A percentile compares a stretch with the other conserved stretches of the same genome.
These are phyloP conservation scores for Suillus subalutaceus DNA, from an alignment of 768 basidiomycete species.

Conservation along the genomic window DNA sequence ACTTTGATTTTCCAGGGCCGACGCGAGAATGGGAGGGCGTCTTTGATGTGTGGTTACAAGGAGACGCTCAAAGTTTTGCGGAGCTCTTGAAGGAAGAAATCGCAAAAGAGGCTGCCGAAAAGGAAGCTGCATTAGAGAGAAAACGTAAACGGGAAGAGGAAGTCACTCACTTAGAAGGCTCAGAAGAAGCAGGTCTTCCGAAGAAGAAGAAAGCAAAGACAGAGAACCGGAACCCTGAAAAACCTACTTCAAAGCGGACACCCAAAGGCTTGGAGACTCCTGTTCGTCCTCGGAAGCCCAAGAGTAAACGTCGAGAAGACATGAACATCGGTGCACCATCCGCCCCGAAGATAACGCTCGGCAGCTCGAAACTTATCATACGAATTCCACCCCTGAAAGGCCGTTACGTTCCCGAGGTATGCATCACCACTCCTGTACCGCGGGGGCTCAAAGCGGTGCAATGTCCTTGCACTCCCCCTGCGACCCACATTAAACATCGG, in stretches of 20 bases:
- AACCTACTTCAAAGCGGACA: slow-evolving; percentile 22
- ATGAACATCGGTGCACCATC: background rate
- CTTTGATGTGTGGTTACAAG: slow-evolving; percentile 89
- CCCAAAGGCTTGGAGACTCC: slow-evolving; percentile 27
- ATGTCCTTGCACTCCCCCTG: slow-evolving; percentile 24
- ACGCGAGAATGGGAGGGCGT: slow-evolving; percentile 88
- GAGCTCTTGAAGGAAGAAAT: slow-evolving; percentile 59
- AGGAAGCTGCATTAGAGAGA: slow-evolving; percentile 56
- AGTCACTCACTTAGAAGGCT: slow-evolving; percentile 5
- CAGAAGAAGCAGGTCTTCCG: slow-evolving; percentile 6
- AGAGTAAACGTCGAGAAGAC: slow-evolving; percentile 13
- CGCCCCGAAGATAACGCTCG: background rate
- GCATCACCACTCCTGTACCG: slow-evolving; percentile 19
- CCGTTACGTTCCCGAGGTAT: slow-evolving; percentile 12
- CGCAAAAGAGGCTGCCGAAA: slow-evolving; percentile 53
- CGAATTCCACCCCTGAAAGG: slow-evolving; percentile 4
- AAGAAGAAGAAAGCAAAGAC: slow-evolving; percentile 26
- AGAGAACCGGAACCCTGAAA: slow-evolving; percentile 14
- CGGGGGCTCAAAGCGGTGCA: slow-evolving; percentile 17
- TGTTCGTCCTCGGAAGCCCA: slow-evolving; percentile 36
- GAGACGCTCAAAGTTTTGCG: slow-evolving; percentile 85
- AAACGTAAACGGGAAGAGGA: slow-evolving; percentile 61
- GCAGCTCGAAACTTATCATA: background rate
- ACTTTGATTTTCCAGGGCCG: slow-evolving; percentile 85
- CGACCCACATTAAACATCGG: slow-evolving; percentile 27